Evolutionary conservation across 148 eudicot genomes (phyloP), one percentile per base, ranked within the genome.

Genomic region (Camellia sinensis): DNA sequence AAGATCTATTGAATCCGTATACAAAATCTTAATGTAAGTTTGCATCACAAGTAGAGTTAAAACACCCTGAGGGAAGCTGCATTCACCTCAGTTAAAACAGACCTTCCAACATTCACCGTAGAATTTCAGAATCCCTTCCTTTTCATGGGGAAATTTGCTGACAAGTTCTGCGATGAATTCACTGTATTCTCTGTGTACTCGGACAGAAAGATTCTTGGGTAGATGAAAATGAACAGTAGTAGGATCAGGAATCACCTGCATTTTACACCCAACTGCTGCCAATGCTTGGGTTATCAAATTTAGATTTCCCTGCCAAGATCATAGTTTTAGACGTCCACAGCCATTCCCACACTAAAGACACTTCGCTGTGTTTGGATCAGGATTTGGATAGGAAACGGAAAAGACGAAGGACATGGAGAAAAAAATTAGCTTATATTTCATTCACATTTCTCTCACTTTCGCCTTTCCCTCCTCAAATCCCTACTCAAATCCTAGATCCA

Each of bases 181-280:
- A 77, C 43, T 80, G 80, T 93, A 96, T 83, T 96, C 91, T 87
- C 90, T 87, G 85, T 96, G 97, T 71, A 96, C 98, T 83, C 77
- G 92, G 71, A 96, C 93, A 18, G 98, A 94, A 46, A 94, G 87
- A 66, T 89, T 85, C 77, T 85, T 87, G n/a, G 99, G 99, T 76
- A 97, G 86, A 85, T 92, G 99, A 85, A 89, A 97, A 86, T 93
- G 98, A 67, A 97, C 99, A n/a, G 98, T 97, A 21, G 98, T 90
- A 62, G 99, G 99, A 76, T 97, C 99, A 75, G 99, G 95, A 83
- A 97, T 87, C 78, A 94, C 95, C 80, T 92, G 79, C 95, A 97
- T 85, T 86, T 87, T 92, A 80, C 91, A 86, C 45, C 98, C 99
- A 70, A 97, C 97, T 44, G 97, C 99, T 63, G 92, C 92, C 82